Evolutionary conservation across 2,329 filamentous ascomycete genomes (phyloP).

Genomic region (Dactylonectria macrodidyma): DNA sequence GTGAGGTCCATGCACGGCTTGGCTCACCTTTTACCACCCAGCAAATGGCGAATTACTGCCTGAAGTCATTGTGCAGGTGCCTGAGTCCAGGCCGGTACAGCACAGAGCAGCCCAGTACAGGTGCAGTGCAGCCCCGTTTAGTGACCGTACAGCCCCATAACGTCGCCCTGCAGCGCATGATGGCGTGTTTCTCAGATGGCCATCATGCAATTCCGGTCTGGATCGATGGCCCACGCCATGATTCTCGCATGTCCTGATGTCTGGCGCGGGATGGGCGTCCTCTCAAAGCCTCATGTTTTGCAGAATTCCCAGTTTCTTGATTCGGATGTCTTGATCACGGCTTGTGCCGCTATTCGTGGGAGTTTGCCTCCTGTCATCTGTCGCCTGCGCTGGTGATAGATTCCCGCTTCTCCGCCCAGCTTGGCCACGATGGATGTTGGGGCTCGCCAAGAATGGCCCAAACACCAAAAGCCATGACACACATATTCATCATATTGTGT

Average conservation of each 20-base stretch:
- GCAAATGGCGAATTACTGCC: neutral
- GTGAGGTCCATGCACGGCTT: conserved; percentile 24
- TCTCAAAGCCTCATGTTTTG: no score
- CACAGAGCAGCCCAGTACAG: no score
- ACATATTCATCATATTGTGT: neutral
- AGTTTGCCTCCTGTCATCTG: neutral
- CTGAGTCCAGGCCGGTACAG: conserved; percentile 8
- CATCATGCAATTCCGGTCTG: conserved; percentile 33
- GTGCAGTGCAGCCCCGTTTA: no score
- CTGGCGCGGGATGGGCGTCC: conserved; percentile 15
- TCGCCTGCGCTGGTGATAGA: neutral
- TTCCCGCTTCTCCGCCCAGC: conserved; percentile 12
- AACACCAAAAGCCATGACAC: conserved; percentile 9
- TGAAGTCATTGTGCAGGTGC: conserved; percentile 20
- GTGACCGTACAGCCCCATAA: no score
- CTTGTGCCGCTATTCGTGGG: neutral
- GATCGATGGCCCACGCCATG: conserved; percentile 27
- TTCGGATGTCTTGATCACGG: neutral
- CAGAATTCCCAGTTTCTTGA: neutral
- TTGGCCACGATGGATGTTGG: conserved; percentile 6
- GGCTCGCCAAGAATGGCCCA: conserved; percentile 14
- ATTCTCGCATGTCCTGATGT: conserved; percentile 19
- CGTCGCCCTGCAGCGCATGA: neutral
- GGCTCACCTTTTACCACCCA: conserved; percentile 16
- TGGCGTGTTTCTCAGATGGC: conserved; percentile 34